phyloP scores from a whole-genome alignment of 2,329 filamentous ascomycete species.

The Nothopassalora personata region DNA sequence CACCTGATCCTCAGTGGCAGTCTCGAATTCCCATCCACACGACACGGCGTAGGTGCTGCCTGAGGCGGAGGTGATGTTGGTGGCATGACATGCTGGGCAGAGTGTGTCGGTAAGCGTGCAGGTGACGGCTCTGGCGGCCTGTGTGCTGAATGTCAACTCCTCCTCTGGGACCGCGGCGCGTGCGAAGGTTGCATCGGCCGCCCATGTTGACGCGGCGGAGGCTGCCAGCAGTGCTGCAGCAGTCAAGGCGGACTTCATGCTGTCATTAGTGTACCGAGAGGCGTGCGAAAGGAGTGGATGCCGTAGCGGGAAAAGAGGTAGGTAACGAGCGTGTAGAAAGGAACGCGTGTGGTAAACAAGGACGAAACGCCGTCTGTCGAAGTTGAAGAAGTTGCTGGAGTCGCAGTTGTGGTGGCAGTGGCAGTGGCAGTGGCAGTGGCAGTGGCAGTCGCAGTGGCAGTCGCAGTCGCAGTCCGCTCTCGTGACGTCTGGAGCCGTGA shows the following conservation, averaged over 20 bases:
- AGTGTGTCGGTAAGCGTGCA: slow-evolving; percentile 9
- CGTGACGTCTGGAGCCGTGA: background rate
- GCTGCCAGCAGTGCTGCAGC: slow-evolving; percentile 1
- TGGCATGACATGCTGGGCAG: slow-evolving; percentile 23
- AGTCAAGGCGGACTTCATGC: slow-evolving; percentile 5
- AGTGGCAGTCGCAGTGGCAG: background rate
- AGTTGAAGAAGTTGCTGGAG: background rate
- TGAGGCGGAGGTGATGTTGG: slow-evolving; percentile 18
- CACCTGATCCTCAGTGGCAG: slow-evolving; percentile 11
- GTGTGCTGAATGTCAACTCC: background rate
- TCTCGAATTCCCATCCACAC: slow-evolving; percentile 19
- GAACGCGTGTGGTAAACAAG: background rate
- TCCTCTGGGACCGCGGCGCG: background rate
- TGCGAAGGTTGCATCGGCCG: background rate
- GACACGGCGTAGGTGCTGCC: slow-evolving; percentile 19
- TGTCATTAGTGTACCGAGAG: background rate
- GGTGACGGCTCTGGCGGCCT: slow-evolving; percentile 5
- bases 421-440: background rate
- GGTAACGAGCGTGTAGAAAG: slow-evolving; percentile 1
- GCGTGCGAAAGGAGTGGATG: background rate
- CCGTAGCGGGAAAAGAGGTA: background rate
- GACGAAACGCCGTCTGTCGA: background rate
- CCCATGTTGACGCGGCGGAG: slow-evolving; percentile 1
- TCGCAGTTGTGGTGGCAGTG: background rate
- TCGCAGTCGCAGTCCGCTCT: background rate